Percentiles rank a stretch among this genome's conserved stretches.
phyloP scores from a whole-genome alignment of 2,329 filamentous ascomycete species.

The Fusarium oligoseptatum region DNA sequence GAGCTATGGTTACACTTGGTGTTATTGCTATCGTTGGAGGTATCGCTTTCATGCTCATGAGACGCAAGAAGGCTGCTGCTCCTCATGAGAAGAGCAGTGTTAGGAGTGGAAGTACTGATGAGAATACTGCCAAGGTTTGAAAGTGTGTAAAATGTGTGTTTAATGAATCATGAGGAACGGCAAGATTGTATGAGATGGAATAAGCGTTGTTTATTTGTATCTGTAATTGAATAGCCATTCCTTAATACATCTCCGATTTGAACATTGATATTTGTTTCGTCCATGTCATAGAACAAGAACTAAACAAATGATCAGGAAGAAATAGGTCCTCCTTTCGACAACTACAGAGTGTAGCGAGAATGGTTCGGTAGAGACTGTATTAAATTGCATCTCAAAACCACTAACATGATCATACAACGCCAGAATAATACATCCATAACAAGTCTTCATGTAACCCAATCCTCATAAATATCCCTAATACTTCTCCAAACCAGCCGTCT shows the following conservation, averaged over 20 bases:
- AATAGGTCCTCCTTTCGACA: background rate
- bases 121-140: conserved; percentile 8
- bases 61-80: conserved; percentile 31
- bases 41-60: conserved; percentile 40
- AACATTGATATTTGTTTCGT: too few species aligned
- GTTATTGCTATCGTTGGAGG: conserved; percentile 41
- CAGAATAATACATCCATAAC: background rate
- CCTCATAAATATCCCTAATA: background rate
- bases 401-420: background rate
- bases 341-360: background rate
- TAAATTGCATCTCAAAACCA: background rate
- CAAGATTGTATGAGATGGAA: background rate
- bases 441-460: background rate
- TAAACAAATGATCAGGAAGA: background rate
- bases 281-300: too few species aligned
- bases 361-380: background rate
- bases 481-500: conserved; percentile 15
- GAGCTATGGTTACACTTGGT: conserved; percentile 50
- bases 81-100: conserved; percentile 22
- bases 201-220: background rate
- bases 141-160: background rate
- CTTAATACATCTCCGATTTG: background rate
- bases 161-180: background rate
- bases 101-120: conserved; percentile 30
- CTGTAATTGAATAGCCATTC: background rate